phyloP scores from a whole-genome alignment of 2,329 filamentous ascomycete species.

The Cryphonectria carpinicola region DNA sequence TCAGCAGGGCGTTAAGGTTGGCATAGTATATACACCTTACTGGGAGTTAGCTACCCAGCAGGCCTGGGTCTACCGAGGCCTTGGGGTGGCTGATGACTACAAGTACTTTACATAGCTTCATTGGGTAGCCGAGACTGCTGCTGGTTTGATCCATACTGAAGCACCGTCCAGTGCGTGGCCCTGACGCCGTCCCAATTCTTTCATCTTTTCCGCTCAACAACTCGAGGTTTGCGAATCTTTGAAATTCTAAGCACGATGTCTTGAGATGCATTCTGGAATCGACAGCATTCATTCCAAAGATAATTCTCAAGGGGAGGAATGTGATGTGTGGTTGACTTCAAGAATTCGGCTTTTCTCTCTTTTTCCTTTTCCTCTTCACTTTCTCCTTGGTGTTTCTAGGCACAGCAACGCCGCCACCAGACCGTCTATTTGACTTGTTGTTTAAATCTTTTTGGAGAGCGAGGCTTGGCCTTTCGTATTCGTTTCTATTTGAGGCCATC shows the following conservation, averaged over 20 bases:
- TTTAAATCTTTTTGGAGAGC: neutral
- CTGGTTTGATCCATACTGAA: no score
- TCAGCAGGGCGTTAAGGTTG: neutral
- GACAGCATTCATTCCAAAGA: no score
- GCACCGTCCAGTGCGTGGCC: no score
- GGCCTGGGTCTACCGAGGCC: neutral
- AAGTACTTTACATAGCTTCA: neutral
- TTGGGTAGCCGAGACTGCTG: neutral
- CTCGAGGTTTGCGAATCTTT: neutral
- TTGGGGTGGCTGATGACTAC: neutral
- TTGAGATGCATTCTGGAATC: no score
- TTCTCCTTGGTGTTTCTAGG: neutral
- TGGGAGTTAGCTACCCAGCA: neutral
- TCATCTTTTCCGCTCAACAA: neutral
- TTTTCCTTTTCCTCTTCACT: no score
- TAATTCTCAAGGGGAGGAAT: neutral
- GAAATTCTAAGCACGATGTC: no score
- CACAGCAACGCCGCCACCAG: neutral
- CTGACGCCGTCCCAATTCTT: no score
- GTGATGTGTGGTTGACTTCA: neutral
- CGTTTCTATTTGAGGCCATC: neutral
- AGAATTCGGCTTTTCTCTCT: neutral
- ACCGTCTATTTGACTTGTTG: neutral
- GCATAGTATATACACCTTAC: neutral
- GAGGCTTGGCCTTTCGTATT: neutral